Conservation (phyloP, 495 filamentous ascomycete species). For the Trichoderma orchidacearum region DNA sequence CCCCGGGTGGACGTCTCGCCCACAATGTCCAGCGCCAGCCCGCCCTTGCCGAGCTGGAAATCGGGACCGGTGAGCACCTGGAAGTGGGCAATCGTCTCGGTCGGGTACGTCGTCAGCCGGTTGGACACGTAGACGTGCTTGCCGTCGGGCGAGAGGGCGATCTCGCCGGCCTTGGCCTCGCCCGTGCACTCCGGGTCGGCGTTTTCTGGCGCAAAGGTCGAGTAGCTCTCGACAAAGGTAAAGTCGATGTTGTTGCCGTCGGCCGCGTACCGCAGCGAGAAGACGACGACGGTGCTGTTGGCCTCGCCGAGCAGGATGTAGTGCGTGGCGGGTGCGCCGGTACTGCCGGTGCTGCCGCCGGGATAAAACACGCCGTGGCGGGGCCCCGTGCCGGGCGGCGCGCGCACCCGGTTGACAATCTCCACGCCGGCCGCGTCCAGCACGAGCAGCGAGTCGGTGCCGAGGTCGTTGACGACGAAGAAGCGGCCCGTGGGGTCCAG, state of each 20-base stretch:
- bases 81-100: constrained; percentile 21
- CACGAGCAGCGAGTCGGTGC: constrained; percentile 16
- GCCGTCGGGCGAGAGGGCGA: constrained; percentile 13
- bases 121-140: constrained; percentile 21
- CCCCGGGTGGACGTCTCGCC: constrained; percentile 11
- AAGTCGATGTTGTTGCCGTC: constrained; percentile 10
- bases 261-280: constrained; percentile 11
- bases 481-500: constrained; percentile 18
- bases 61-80: constrained; percentile 10
- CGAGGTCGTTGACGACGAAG: constrained; percentile 19
- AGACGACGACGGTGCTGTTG: constrained; percentile 15
- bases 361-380: constrained; percentile 21
- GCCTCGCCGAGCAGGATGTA: constrained; percentile 17
- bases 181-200: neutral
- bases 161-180: constrained; percentile 14
- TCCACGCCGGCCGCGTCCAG: constrained; percentile 14
- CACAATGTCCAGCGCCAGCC: neutral
- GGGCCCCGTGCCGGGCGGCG: constrained; percentile 13
- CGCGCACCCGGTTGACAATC: constrained; percentile 5
- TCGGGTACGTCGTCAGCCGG: constrained; percentile 14
- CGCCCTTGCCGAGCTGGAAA: neutral
- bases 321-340: constrained; percentile 5
- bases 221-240: constrained; percentile 9
- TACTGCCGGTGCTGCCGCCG: neutral
- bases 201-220: constrained; percentile 16